These are phyloP conservation scores for Corylus heterophylla DNA, from an alignment of 306 rosid species.

Conservation along the genomic window DNA sequence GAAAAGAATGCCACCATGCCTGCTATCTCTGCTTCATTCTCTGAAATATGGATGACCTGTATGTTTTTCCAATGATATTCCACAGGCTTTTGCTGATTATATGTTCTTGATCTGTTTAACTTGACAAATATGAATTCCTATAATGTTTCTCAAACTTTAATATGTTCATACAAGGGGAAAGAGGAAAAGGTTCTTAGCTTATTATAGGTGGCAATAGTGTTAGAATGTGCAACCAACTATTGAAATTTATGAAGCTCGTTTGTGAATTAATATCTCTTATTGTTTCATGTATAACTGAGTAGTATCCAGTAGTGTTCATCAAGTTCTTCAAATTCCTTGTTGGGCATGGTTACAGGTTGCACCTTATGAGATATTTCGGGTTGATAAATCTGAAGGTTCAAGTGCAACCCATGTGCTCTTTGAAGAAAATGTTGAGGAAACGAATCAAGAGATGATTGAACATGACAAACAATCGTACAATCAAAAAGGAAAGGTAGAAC, in stretches of 20 bases:
- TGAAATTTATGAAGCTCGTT: slow-evolving; percentile 11
- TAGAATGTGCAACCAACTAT: not conserved
- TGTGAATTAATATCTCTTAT: slow-evolving; percentile 3
- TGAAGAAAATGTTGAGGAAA: slow-evolving; percentile 60
- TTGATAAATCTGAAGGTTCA: slow-evolving; percentile 69
- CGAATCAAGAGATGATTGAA: slow-evolving; percentile 49
- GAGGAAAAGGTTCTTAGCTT: not conserved
- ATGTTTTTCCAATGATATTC: not conserved
- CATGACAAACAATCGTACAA: slow-evolving; percentile 40
- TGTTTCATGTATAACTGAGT: slow-evolving; percentile 16
- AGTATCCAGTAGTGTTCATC: not conserved
- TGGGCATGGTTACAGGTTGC: slow-evolving; percentile 56
- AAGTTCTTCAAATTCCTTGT: slow-evolving; percentile 6
- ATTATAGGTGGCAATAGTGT: not conserved
- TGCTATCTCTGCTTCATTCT: not conserved
- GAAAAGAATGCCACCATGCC: not conserved
- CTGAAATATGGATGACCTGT: not conserved
- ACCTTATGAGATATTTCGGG: slow-evolving; percentile 68
- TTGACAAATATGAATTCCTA: not conserved
- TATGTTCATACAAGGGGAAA: not conserved
- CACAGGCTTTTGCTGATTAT: not conserved
- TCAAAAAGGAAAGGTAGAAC: slow-evolving; percentile 56
- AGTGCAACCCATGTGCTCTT: slow-evolving; percentile 39
- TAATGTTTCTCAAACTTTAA: not conserved
- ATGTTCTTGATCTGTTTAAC: not conserved